A percentile compares a stretch with the other conserved stretches of the same genome.
Evolutionary conservation across 805 yeast genomes (phyloP).

Genomic region (Torulaspora gathmanii): DNA sequence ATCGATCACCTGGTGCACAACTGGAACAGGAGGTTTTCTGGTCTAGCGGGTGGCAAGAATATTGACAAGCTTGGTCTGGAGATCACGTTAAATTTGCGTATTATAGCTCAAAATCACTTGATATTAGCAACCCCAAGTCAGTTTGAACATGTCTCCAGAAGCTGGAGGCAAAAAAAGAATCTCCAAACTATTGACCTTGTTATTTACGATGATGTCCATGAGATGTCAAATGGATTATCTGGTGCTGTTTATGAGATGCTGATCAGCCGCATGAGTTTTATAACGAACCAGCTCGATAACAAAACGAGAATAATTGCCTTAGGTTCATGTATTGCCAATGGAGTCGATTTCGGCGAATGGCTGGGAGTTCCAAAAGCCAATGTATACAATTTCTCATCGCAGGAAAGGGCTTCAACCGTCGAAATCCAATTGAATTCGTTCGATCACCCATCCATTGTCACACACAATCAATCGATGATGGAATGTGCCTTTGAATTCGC

Average conservation of each 20-base stretch:
- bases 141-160: conserved; percentile 65
- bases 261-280: conserved; percentile 66
- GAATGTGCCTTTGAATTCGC: conserved; percentile 46
- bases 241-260: conserved; percentile 68
- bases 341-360: conserved; percentile 82
- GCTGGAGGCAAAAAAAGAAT: conserved; percentile 77
- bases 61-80: conserved; percentile 55
- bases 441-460: conserved; percentile 37
- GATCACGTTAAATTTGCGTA: conserved; percentile 46
- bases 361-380: conserved; percentile 60
- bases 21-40: conserved; percentile 52
- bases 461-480: conserved; percentile 45
- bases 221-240: conserved; percentile 49
- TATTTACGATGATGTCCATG: conserved; percentile 70
- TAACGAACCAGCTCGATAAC: conserved; percentile 59
- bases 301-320: conserved; percentile 63
- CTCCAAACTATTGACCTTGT: conserved; percentile 63
- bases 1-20: conserved; percentile 43
- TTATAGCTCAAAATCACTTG: conserved; percentile 59
- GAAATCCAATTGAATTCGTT: conserved; percentile 53
- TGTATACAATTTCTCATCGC: conserved; percentile 66
- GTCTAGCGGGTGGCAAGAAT: conserved; percentile 52
- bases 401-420: conserved; percentile 51
- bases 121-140: conserved; percentile 75
- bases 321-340: conserved; percentile 65